A percentile compares a stretch with the other conserved stretches of the same genome.
phyloP scores from a whole-genome alignment of 306 rosid species.

The cucumber (Cucumis sativus) region Cucumber_9930_V3 NC_026658.2:4102501-4103000 shows the following conservation, averaged over 20 bases:
- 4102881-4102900: conserved; percentile 80
- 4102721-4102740: neutral
- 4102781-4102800: conserved; percentile 95
- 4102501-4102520: conserved; percentile 16
- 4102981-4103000: neutral
- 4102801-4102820: conserved; percentile 70
- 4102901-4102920: conserved; percentile 88
- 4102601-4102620: conserved; percentile 34
- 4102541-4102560: neutral
- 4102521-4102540: neutral
- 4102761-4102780: conserved; percentile 37
- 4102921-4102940: neutral
- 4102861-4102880: conserved; percentile 64
- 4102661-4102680: conserved; percentile 87
- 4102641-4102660: conserved; percentile 75
- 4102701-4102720: neutral
- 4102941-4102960: neutral
- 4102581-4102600: neutral
- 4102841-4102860: conserved; percentile 61
- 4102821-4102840: conserved; percentile 49
- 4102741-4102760: neutral
- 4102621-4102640: conserved; percentile 76
- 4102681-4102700: conserved; percentile 31
- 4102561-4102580: neutral
- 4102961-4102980: neutral